Base-by-base conservation (phyloP, 768 basidiomycete species). In the Tephrocybe sp. region DNA sequence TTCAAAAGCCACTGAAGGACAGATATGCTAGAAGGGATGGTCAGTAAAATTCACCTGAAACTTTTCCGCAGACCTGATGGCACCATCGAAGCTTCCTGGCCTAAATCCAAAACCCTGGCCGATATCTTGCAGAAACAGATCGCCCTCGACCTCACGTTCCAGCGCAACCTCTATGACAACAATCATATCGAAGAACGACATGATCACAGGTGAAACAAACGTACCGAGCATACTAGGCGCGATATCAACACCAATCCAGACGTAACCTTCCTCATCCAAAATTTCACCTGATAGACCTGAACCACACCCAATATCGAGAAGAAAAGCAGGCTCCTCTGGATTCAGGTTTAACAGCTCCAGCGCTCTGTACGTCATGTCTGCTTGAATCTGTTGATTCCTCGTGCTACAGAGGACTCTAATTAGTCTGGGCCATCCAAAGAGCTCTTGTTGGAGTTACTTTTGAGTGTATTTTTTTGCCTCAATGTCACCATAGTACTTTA, bases 1-100 rank as follows among this genome's bases (percentile, higher is more conserved):
- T 98, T 99, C 50, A 98, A 78, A 3, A 99, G 77, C 97, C 97
- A 99, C 71, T 99, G 97, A 5, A 99, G 74, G n/a, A 98, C 96
- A 21, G 97, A 99, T 60, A 99, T 89, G 63, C 96, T 98, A 61
- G 2, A 49, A 38, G 43, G 28, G 11, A 34, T 37, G 22, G 25
- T 44, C 16, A 50, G 44, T 18, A 46, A 18, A 16, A 41, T 32
- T 42, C 43, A 36, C 27, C 0, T 24, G 21, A 22, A 19, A 21
- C 27, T 40, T 31, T 24, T 8, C 22, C 26, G 18, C 73, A 27
- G 30, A 89, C 94, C 94, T 96, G 62, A 99, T 98, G 5, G 92
- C 95, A 32, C 96, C 97, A 65, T 99, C 97, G 65, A 99, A 98
- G 54, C 89, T 89, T 52, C 96, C 97, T 49, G 97, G 91, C 32